phyloP scores from a whole-genome alignment of 352 stramenopile species.

The Globisporangium camurandrum region DNA sequence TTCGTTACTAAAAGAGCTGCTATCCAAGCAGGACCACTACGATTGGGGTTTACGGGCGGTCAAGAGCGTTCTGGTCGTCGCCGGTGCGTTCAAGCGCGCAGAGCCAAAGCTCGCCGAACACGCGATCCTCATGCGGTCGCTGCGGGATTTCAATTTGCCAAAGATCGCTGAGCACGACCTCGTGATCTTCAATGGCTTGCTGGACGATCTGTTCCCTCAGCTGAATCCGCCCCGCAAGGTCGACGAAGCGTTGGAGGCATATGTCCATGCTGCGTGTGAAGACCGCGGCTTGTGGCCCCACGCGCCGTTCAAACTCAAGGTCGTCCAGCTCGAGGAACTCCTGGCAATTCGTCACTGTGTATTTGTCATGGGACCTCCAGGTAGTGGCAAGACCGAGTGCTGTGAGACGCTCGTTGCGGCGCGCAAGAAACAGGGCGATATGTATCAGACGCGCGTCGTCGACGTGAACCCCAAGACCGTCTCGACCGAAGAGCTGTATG shows the following conservation, averaged over 20 bases:
- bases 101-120: conserved; percentile 90
- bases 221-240: conserved; percentile 84
- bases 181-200: conserved; percentile 90
- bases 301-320: conserved; percentile 90
- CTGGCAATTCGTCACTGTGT: conserved; percentile 93
- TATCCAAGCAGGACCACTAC: conserved; percentile 95
- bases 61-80: conserved; percentile 93
- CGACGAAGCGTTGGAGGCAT: conserved; percentile 86
- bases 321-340: conserved; percentile 94
- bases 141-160: conserved; percentile 95
- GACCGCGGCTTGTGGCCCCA: conserved; percentile 87
- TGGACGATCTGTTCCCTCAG: conserved; percentile 91
- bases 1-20: conserved; percentile 86
- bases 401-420: conserved; percentile 88
- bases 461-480: conserved; percentile 95
- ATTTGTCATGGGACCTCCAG: conserved; percentile 92
- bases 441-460: conserved; percentile 57
- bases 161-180: conserved; percentile 94
- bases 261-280: conserved; percentile 87
- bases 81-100: conserved; percentile 89
- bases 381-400: conserved; percentile 91
- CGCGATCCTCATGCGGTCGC: conserved; percentile 89
- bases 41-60: conserved; percentile 94
- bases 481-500: conserved; percentile 95
- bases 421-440: conserved; percentile 63